These are phyloP conservation scores for Nicotiana rustica DNA, from an alignment of 305 asterid genomes.

Conservation along the genomic window DNA sequence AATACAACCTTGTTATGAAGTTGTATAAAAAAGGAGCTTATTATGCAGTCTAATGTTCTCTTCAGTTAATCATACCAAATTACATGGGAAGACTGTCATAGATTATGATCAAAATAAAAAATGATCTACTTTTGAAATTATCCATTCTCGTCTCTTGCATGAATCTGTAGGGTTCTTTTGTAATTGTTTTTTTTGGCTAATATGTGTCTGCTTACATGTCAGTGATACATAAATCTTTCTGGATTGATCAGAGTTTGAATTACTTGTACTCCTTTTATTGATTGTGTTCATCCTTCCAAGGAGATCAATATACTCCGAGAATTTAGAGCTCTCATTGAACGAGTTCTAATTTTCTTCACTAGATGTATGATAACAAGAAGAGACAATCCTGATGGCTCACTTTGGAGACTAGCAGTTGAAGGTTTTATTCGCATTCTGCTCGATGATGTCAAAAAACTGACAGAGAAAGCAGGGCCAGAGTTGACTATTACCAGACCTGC, in stretches of 20 bases:
- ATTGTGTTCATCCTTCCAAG: background rate
- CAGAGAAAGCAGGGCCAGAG: slow-evolving; percentile 48
- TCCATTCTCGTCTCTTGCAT: background rate
- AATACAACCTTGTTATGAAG: slow-evolving; percentile 14
- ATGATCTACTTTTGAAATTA: background rate
- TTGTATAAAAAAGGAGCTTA: background rate
- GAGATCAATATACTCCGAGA: slow-evolving; percentile 21
- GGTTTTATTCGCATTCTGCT: slow-evolving; percentile 75
- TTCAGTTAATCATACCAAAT: slow-evolving; percentile 11
- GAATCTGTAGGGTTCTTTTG: slow-evolving; percentile 24
- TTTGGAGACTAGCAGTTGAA: slow-evolving; percentile 93
- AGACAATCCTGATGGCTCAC: slow-evolving; percentile 91
- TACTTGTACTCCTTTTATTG: slow-evolving; percentile 29
- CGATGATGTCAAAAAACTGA: slow-evolving; percentile 65
- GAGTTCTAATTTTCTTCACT: slow-evolving; percentile 34
- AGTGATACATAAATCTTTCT: background rate
- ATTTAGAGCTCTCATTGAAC: slow-evolving; percentile 3
- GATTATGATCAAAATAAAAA: background rate
- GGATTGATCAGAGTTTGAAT: slow-evolving; percentile 1
- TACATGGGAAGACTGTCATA: background rate
- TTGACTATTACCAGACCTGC: slow-evolving; percentile 54
- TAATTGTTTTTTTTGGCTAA: background rate
- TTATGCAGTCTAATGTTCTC: slow-evolving; percentile 29
- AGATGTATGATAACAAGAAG: slow-evolving; percentile 99
- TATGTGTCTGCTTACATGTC: slow-evolving; percentile 13